A percentile compares a stretch with the other conserved stretches of the same genome.
Evolutionary conservation across 2,329 filamentous ascomycete genomes (phyloP).

Genomic region (Colletotrichum noveboracense): DNA sequence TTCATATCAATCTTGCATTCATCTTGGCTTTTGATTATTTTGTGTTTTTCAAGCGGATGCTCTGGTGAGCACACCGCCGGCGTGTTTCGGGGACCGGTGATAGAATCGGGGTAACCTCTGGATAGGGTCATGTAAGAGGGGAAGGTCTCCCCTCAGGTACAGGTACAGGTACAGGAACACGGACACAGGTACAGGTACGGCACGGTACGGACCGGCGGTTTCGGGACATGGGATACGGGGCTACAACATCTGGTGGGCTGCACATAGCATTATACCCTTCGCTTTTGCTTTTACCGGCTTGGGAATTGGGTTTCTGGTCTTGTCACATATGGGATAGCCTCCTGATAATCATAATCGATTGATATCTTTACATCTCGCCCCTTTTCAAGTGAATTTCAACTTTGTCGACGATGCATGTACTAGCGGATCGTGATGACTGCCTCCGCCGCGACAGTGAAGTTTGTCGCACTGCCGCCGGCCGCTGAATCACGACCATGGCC

Average conservation of each 20-base stretch:
- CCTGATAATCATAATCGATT: conserved; percentile 22
- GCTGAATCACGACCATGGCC: background rate
- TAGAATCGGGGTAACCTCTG: background rate
- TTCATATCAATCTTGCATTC: conserved; percentile 12
- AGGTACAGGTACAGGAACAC: background rate
- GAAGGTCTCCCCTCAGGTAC: too few species aligned
- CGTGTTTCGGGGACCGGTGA: background rate
- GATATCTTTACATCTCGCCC: background rate
- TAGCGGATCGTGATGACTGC: background rate
- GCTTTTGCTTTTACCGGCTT: conserved; percentile 12
- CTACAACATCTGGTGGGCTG: conserved; percentile 18
- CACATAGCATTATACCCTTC: conserved; percentile 26
- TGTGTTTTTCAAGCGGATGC: background rate
- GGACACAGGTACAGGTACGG: background rate
- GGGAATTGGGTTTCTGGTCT: conserved; percentile 10
- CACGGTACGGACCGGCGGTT: background rate
- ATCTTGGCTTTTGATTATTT: background rate
- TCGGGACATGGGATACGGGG: background rate
- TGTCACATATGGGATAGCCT: conserved; percentile 22
- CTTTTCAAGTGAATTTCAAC: background rate
- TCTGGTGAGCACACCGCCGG: background rate
- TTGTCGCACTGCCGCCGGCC: background rate
- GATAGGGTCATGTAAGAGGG: background rate
- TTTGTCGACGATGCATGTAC: background rate
- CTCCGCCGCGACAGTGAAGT: background rate